phyloP scores from a whole-genome alignment of 2,329 filamentous ascomycete genomes.

The Exophiala bonariae region DNA sequence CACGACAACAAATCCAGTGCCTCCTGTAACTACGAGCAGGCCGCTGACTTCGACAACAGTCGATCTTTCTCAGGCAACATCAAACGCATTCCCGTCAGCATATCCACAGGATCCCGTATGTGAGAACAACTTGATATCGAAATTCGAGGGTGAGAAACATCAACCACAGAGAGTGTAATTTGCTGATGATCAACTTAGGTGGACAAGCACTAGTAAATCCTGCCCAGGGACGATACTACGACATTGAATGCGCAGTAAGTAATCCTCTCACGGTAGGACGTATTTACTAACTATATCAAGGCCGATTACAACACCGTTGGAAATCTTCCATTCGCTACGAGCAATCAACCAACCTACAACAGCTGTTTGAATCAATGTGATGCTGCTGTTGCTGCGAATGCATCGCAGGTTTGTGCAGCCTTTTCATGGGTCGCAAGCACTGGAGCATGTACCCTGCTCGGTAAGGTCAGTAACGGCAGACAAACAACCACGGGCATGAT shows the following conservation, averaged over 20 bases:
- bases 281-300: conserved; percentile 1
- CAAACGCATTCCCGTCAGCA: conserved; percentile 2
- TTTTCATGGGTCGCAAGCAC: conserved; percentile 11
- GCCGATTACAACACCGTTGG: conserved; percentile 9
- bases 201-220: conserved; percentile 8
- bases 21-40: neutral
- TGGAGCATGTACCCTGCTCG: conserved; percentile 12
- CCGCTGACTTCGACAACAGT: conserved; percentile 1
- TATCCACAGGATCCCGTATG: conserved; percentile 11
- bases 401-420: conserved; percentile 1
- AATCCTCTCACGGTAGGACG: neutral
- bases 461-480: conserved; percentile 7
- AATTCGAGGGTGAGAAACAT: conserved; percentile 6
- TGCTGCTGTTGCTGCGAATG: conserved; percentile 1
- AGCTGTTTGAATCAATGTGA: conserved; percentile 14
- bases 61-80: conserved; percentile 1
- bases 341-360: conserved; percentile 11
- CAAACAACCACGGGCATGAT: conserved; percentile 8
- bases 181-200: neutral
- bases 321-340: conserved; percentile 10
- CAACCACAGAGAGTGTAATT: neutral
- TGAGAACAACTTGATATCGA: conserved; percentile 11
- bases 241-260: conserved; percentile 13
- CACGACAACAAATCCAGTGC: neutral
- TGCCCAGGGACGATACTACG: conserved; percentile 6